A percentile compares a stretch with the other conserved stretches of the same genome.
Evolutionary conservation across 169 alveolate genomes (phyloP).

Genomic region (Neospora caninum): DNA sequence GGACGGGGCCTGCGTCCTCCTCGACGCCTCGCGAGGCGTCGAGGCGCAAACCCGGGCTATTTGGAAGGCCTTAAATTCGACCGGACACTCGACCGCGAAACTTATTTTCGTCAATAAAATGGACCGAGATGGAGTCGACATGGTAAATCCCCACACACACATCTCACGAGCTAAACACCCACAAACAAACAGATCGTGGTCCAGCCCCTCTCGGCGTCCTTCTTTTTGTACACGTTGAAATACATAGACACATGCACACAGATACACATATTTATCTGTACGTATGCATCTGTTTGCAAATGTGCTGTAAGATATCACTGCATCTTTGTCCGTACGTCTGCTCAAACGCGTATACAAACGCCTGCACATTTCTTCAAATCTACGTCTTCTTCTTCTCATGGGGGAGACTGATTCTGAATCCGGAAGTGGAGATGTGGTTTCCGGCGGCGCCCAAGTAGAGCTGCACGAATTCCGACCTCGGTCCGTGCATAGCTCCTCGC

Average conservation of each 20-base stretch:
- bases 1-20: conserved; percentile 96
- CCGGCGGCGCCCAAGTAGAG: too few relatives aligned
- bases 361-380: too few relatives aligned
- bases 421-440: too few relatives aligned
- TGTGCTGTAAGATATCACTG: too few relatives aligned
- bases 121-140: conserved; percentile 63
- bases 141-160: neutral
- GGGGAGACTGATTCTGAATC: too few relatives aligned
- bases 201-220: too few relatives aligned
- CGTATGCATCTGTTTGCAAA: neutral
- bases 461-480: too few relatives aligned
- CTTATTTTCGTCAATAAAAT: conserved; percentile 48
- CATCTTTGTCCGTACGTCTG: neutral
- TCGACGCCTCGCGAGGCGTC: conserved; percentile 96
- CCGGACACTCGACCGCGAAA: neutral
- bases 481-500: too few relatives aligned
- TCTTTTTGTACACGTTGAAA: neutral
- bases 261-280: neutral
- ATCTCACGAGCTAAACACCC: neutral
- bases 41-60: conserved; percentile 95
- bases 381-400: too few relatives aligned
- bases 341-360: too few relatives aligned
- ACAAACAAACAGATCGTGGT: too few relatives aligned
- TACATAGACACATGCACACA: neutral
- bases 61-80: conserved; percentile 83